Evolutionary conservation across 1,284 basidiomycete species (phyloP), one percentile per base, ranked within the genome.

Genomic region (Trichosporon sp.): DNA sequence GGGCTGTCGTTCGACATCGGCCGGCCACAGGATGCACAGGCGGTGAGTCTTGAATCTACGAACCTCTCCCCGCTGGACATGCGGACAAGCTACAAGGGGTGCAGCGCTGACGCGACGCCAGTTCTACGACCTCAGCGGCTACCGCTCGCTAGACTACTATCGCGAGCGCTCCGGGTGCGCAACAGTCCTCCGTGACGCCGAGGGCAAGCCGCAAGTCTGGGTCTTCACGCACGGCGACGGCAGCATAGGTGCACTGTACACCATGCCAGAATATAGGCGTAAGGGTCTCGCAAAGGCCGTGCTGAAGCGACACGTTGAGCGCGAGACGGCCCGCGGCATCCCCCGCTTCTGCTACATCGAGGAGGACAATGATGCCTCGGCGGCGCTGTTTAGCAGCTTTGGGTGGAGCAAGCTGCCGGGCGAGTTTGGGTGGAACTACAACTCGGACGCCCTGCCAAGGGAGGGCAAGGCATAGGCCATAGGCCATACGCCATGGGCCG

Each of bases 151-250:
- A 4, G 67, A 56, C n/a, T 74, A 71, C 64, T 71, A 72, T 31
- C 33, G 36, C 11, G 19, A 58, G 13, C 67, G 68, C 27, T 25
- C 63, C 0, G 40, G 23, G 11, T 54, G 62, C 52, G 69, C 65
- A 2, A 69, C 70, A 3, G 68, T 69, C 14, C 44, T 69, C 23
- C 56, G 68, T 7, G 49, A 54, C 27, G 27, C 27, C 3, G 27
- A 29, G 13, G 49, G 49, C 27, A n/a, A 6, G 27, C 25, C 25
- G 49, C 49, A 54, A 10, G 49, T 66, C 8, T 71, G 69, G 67
- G 65, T 75, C 19, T 40, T 73, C 23, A 71, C 69, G 4, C 69
- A 71, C 57, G 58, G 66, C 9, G 72, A 72, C 59, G 69, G 67
- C 1, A 62, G 65, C 9, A 60, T 68, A 3, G 73, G 71, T n/a